Base-by-base conservation (phyloP, 2,329 filamentous ascomycete species). In the Rachicladosporium sp. region DNA sequence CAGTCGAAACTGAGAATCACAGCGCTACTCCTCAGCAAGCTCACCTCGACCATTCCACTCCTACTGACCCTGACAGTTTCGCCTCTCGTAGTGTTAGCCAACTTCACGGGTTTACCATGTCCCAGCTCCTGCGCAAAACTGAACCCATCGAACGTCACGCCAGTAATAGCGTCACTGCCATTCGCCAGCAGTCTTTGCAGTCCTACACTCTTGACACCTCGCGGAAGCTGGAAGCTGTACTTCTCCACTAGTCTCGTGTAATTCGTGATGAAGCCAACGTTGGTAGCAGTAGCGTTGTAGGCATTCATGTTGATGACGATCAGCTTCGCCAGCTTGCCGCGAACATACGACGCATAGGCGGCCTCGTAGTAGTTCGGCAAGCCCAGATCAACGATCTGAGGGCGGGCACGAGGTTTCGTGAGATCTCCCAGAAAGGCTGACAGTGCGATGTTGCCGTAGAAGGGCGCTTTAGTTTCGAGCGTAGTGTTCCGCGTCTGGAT, bases 361-460 rank as follows among this genome's bases (percentile, higher is more conserved):
- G 69, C 62, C 37, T 75, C 65, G 3, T 51, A 51, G 15, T 62
- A 61, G 1, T 53, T 46, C 2, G 52, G 19, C 8, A 72, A 55
- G 0, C 63, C 61, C 5, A 78, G 50, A 37, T 70, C 63, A 10
- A 63, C 59, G 15, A 80, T 61, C 4, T 40, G 41, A 8, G 63
- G 62, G 3, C 70, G 62, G 3, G 13, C n/a, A 10, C 34, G 33
- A 0, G 40, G 33, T 1, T 33, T 29, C 3, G 29, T 33, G 9
- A 65, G 49, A 40, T 69, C 55, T 2, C 69, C 68, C 2, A 80
- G 55, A 48, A 76, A 70, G 2, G 69, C 66, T 0, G 76, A 73
- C 2, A 74, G 71, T 27, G 69, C 70, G n/a, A 78, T 60, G 53
- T 73, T 74, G n/a, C 73, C 76, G 48, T 80, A 80, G 54, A 78